Evolutionary conservation across 2,329 filamentous ascomycete species (phyloP).

Genomic region (Emergomyces africanus): DNA sequence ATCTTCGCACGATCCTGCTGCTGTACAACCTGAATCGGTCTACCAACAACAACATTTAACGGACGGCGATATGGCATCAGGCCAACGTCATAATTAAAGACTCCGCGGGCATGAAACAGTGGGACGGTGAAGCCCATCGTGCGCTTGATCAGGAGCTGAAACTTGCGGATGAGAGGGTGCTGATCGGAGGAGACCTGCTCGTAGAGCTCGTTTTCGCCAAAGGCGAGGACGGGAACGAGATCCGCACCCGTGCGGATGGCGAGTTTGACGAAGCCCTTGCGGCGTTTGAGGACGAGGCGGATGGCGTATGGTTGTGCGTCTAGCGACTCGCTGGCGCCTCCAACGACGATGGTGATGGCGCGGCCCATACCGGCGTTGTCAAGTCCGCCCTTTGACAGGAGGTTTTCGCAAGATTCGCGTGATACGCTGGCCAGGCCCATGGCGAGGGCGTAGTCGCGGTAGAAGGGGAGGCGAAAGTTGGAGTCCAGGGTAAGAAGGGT

Average conservation of each 20-base stretch:
- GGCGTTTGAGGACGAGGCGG: conserved; percentile 64
- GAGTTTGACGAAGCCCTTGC: conserved; percentile 90
- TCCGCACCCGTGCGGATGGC: conserved; percentile 87
- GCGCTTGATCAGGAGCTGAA: conserved; percentile 75
- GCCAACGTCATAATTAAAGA: conserved; percentile 97
- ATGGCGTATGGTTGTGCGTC: conserved; percentile 70
- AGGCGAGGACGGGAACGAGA: conserved; percentile 79
- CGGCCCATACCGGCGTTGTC: conserved; percentile 78
- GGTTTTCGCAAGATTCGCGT: conserved; percentile 80
- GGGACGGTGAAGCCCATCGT: conserved; percentile 86
- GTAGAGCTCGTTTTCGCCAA: conserved; percentile 94
- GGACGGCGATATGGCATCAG: conserved; percentile 85
- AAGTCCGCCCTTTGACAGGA: conserved; percentile 64
- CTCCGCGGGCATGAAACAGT: conserved; percentile 74
- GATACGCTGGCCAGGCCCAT: conserved; percentile 84
- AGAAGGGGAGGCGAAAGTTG: conserved; percentile 88
- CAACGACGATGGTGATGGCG: conserved; percentile 92
- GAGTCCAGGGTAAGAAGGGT: conserved; percentile 85
- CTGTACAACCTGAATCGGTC: conserved; percentile 59
- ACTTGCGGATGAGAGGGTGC: conserved; percentile 65
- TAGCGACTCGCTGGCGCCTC: conserved; percentile 82
- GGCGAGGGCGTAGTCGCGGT: conserved; percentile 83
- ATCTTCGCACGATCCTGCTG: conserved; percentile 47
- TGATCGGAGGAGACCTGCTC: conserved; percentile 68
- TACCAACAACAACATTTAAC: conserved; percentile 79